These are phyloP conservation scores for Pittosporum tobira DNA, from an alignment of 129 eudicot species.

Conservation along the genomic window DNA sequence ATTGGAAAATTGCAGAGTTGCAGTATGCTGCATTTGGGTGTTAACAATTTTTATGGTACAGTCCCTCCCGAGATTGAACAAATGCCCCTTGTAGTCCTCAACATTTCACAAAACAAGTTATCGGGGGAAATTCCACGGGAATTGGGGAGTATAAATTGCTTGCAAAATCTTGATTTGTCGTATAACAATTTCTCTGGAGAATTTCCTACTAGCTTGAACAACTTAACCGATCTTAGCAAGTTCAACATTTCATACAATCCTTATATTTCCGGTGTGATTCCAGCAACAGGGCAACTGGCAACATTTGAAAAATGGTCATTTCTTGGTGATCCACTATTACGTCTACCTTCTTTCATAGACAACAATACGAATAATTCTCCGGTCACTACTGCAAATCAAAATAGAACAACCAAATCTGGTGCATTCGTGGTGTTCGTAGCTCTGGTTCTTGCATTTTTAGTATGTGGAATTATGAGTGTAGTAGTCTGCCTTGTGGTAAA, in stretches of 20 bases:
- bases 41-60: constrained; percentile 47
- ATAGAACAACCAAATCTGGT: constrained; percentile 26
- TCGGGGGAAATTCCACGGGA: constrained; percentile 55
- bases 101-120: constrained; percentile 50
- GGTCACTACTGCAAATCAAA: not conserved
- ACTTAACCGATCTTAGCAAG: constrained; percentile 58
- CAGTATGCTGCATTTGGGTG: constrained; percentile 71
- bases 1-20: constrained; percentile 61
- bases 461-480: constrained; percentile 45
- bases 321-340: constrained; percentile 64
- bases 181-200: constrained; percentile 76
- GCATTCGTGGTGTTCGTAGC: constrained; percentile 29
- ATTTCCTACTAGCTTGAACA: constrained; percentile 63
- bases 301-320: constrained; percentile 81
- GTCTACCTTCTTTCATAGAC: constrained; percentile 50
- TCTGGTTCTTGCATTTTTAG: constrained; percentile 37
- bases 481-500: constrained; percentile 35
- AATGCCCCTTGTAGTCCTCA: constrained; percentile 58
- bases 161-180: constrained; percentile 70
- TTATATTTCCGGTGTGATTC: constrained; percentile 57
- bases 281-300: constrained; percentile 69
- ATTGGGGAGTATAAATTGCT: constrained; percentile 57
- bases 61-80: constrained; percentile 51
- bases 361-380: constrained; percentile 28
- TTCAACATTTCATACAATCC: constrained; percentile 87